A percentile compares a stretch with the other conserved stretches of the same genome.
Conservation (phyloP, 441 rosid genomes). For the Macaranga tanarius region DNA sequence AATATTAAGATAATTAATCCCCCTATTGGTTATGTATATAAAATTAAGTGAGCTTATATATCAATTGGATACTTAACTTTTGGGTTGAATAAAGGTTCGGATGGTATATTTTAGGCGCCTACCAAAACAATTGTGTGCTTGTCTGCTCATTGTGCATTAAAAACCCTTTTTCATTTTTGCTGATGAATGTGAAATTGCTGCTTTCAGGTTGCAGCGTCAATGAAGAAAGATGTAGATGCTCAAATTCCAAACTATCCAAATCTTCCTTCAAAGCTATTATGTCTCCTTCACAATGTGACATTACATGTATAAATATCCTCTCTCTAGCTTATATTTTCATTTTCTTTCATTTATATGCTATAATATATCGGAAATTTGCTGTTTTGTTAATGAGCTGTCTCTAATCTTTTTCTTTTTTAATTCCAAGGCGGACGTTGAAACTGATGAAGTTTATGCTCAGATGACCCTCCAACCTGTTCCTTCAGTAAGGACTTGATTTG, state of each 20-base stretch:
- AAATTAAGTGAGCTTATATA: too few relatives aligned
- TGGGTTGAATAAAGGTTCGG: too few relatives aligned
- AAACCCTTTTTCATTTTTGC: too few relatives aligned
- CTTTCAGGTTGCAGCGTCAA: conserved; percentile 85
- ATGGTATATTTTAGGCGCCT: too few relatives aligned
- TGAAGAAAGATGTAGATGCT: conserved; percentile 77
- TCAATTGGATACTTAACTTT: too few relatives aligned
- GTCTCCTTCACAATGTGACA: conserved; percentile 81
- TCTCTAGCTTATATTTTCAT: neutral
- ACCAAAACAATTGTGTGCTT: neutral
- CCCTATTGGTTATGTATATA: too few relatives aligned
- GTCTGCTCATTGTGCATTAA: neutral
- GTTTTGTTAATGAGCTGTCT: neutral
- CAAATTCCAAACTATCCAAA: conserved; percentile 85
- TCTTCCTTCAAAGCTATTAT: conserved; percentile 81
- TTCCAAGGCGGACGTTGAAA: conserved; percentile 86
- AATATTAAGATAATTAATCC: too few relatives aligned
- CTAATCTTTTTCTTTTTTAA: conserved; percentile 17
- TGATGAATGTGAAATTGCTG: conserved; percentile 19
- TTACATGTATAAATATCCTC: conserved; percentile 55
- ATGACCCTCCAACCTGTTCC: conserved; percentile 96
- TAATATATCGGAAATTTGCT: conserved; percentile 3
- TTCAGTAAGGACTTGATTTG: conserved; percentile 42
- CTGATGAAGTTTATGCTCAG: conserved; percentile 95
- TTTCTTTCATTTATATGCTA: neutral